Conservation (phyloP, 2,329 filamentous ascomycete species). For the Xylariaceae sp. region DNA sequence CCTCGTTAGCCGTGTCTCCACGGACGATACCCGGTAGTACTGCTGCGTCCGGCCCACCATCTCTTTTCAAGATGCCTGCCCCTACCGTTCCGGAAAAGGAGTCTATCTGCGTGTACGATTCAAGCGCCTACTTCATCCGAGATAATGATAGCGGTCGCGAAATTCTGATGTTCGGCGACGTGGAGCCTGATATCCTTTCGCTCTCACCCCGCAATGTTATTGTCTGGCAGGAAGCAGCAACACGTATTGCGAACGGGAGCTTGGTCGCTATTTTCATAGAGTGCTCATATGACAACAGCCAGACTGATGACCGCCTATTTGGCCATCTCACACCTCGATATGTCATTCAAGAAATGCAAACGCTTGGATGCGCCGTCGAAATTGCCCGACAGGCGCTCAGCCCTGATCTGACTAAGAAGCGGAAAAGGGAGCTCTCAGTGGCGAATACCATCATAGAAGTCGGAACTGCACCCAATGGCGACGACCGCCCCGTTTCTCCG, state of each 20-base stretch:
- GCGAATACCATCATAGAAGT: constrained; percentile 15
- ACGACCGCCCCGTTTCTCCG: constrained; percentile 49
- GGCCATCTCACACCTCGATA: constrained; percentile 84
- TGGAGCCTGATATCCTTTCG: constrained; percentile 85
- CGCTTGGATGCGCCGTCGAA: constrained; percentile 66
- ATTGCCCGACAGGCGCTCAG: constrained; percentile 42
- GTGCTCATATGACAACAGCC: constrained; percentile 83
- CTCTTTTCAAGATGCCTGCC: constrained; percentile 29
- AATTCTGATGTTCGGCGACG: constrained; percentile 89
- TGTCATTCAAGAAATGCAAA: constrained; percentile 70
- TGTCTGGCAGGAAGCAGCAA: constrained; percentile 85
- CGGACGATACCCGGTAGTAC: constrained; percentile 24
- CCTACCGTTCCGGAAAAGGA: constrained; percentile 36
- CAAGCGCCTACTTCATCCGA: constrained; percentile 88
- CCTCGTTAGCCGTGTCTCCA: constrained; percentile 23
- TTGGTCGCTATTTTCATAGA: constrained; percentile 88
- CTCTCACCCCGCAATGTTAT: constrained; percentile 72
- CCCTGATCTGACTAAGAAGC: constrained; percentile 52
- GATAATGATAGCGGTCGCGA: constrained; percentile 66
- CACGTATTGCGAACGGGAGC: constrained; percentile 68
- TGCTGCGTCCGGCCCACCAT: constrained; percentile 24
- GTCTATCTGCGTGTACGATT: constrained; percentile 69
- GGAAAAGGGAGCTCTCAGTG: constrained; percentile 52
- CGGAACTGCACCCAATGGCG: constrained; percentile 15
- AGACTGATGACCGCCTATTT: constrained; percentile 72